Conservation (phyloP, 1,284 basidiomycete genomes). For the Gymnopus androsaceus region DNA sequence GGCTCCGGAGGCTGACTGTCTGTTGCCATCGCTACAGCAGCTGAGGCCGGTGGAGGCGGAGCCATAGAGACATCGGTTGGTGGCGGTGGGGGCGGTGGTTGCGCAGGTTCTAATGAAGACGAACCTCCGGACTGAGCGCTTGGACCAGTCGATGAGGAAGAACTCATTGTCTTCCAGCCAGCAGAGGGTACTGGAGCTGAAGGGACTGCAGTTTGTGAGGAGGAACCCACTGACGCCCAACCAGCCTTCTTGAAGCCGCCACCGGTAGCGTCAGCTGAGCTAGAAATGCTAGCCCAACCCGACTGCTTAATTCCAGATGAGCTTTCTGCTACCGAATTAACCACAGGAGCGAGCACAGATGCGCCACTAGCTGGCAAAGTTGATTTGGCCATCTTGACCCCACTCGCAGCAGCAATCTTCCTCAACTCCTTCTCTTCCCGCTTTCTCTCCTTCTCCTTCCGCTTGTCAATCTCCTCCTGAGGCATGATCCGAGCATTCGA, state of each 20-base stretch:
- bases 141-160: constrained; percentile 11
- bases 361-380: constrained; percentile 26
- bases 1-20: constrained; percentile 23
- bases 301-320: constrained; percentile 39
- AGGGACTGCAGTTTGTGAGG: constrained; percentile 22
- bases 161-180: background rate
- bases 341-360: constrained; percentile 21
- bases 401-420: constrained; percentile 76
- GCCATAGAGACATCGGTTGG: constrained; percentile 10
- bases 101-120: constrained; percentile 53
- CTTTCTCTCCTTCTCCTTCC: constrained; percentile 80
- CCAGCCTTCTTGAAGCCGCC: constrained; percentile 55
- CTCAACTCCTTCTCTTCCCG: constrained; percentile 79
- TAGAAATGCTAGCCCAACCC: constrained; percentile 48
- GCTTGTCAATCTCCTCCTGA: constrained; percentile 64
- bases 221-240: constrained; percentile 54
- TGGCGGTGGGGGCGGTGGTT: constrained; percentile 22
- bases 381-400: constrained; percentile 65
- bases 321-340: constrained; percentile 28
- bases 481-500: constrained; percentile 59
- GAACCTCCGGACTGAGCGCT: constrained; percentile 52
- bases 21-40: background rate
- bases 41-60: background rate
- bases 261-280: constrained; percentile 18
- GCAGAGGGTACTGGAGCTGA: constrained; percentile 10